A percentile compares a stretch with the other conserved stretches of the same genome.
Evolutionary conservation across 2,329 filamentous ascomycete species (phyloP).

Genomic region (Rhynchosporium secalis): DNA sequence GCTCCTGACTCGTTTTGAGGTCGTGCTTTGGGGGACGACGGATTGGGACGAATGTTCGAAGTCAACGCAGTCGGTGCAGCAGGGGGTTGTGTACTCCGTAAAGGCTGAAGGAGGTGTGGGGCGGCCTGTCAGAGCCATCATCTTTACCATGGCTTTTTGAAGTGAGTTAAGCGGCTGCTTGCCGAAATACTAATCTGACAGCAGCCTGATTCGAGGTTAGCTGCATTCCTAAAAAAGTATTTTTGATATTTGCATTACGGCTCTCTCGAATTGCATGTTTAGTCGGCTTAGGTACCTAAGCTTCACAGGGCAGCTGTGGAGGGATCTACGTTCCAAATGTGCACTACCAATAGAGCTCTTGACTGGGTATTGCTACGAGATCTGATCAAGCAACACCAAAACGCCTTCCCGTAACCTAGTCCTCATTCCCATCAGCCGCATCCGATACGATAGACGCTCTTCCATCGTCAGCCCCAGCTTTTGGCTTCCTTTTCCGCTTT

Average conservation of each 20-base stretch:
- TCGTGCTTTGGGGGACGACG: slow-evolving; percentile 7
- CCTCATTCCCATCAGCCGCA: slow-evolving; percentile 20
- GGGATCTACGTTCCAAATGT: neutral
- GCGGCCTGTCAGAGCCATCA: neutral
- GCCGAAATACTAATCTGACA: neutral
- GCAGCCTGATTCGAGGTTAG: too few relatives aligned
- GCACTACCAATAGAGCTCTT: neutral
- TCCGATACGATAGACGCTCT: slow-evolving; percentile 15
- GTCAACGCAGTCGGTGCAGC: neutral
- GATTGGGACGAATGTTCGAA: slow-evolving; percentile 9
- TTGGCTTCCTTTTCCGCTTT: slow-evolving; percentile 44
- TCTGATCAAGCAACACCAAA: slow-evolving; percentile 18
- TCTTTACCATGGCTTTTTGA: neutral
- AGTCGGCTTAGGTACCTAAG: too few relatives aligned
- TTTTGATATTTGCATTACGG: neutral
- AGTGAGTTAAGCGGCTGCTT: neutral
- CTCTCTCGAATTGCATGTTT: too few relatives aligned
- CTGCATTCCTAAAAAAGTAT: neutral
- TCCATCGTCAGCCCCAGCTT: slow-evolving; percentile 30
- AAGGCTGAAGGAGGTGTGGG: neutral
- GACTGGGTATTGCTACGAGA: slow-evolving; percentile 27
- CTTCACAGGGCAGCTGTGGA: neutral
- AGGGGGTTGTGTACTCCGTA: neutral
- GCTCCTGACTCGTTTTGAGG: slow-evolving; percentile 12
- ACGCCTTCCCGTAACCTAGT: slow-evolving; percentile 25